Conservation (phyloP, 495 filamentous ascomycete genomes). For the Penicillium steckii region DNA sequence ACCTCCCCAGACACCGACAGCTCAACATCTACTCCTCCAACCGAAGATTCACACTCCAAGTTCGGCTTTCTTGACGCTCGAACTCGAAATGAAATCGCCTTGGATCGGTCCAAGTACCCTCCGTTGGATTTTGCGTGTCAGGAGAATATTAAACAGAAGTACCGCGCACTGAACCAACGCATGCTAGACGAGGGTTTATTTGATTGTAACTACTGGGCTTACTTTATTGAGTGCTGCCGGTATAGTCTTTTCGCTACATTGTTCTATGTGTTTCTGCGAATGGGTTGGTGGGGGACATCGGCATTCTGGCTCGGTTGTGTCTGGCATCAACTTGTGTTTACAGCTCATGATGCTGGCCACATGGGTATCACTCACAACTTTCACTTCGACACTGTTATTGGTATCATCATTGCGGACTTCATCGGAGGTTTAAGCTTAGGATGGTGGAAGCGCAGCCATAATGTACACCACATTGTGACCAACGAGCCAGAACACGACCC, state of each 20-base stretch:
- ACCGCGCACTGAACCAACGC: slow-evolving; percentile 68
- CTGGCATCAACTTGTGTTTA: slow-evolving; percentile 96
- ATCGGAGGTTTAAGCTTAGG: slow-evolving; percentile 86
- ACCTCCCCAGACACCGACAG: slow-evolving; percentile 33
- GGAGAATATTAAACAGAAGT: slow-evolving; percentile 73
- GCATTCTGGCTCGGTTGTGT: slow-evolving; percentile 78
- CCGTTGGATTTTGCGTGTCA: slow-evolving; percentile 74
- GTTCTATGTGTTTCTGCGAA: slow-evolving; percentile 62
- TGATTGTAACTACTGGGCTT: slow-evolving; percentile 81
- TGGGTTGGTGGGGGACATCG: slow-evolving; percentile 72
- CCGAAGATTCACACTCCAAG: slow-evolving; percentile 30
- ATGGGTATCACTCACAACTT: slow-evolving; percentile 96
- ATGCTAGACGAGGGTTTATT: slow-evolving; percentile 76
- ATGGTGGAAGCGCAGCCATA: slow-evolving; percentile 98
- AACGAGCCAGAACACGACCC: slow-evolving; percentile 97
- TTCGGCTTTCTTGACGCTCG: slow-evolving; percentile 69
- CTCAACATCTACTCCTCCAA: slow-evolving; percentile 31
- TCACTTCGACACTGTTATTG: slow-evolving; percentile 76
- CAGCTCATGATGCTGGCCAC: slow-evolving; percentile 94
- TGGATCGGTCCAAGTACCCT: slow-evolving; percentile 81
- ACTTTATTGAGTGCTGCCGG: slow-evolving; percentile 72
- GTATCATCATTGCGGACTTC: slow-evolving; percentile 88
- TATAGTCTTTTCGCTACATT: slow-evolving; percentile 69
- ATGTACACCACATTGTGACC: slow-evolving; percentile 97
- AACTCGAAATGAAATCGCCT: slow-evolving; percentile 70